These are phyloP conservation scores for Asclepias syriaca DNA, from an alignment of 257 asterid genomes.

Conservation along the genomic window DNA sequence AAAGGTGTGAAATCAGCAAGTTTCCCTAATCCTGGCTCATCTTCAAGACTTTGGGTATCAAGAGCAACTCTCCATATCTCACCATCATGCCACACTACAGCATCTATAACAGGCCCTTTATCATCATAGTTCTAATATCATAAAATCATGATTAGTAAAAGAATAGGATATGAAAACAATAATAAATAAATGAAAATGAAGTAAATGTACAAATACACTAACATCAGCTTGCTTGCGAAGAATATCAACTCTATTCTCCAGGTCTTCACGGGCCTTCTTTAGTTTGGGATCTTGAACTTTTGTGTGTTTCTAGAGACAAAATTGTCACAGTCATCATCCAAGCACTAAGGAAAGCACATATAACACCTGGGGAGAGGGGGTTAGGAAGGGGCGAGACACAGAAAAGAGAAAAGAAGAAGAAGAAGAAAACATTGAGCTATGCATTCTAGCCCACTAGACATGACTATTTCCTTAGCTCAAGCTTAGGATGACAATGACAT, in stretches of 20 bases:
- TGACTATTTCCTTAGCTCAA: background rate
- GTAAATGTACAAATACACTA: constrained; percentile 12
- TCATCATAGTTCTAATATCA: constrained; percentile 71
- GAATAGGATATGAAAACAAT: constrained; percentile 15
- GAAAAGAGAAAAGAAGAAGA: background rate
- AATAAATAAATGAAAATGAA: constrained; percentile 17
- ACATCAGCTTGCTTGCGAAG: constrained; percentile 93
- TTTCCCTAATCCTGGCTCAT: constrained; percentile 69
- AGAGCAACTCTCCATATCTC: constrained; percentile 96
- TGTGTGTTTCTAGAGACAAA: constrained; percentile 48
- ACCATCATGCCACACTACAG: constrained; percentile 99
- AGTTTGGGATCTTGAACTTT: constrained; percentile 57
- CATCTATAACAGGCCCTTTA: constrained; percentile 93
- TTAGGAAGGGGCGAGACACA: too few relatives aligned
- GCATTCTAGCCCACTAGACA: background rate
- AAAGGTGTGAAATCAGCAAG: constrained; percentile 85
- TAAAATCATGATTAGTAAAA: constrained; percentile 18
- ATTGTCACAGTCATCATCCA: background rate
- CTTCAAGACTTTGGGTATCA: constrained; percentile 88
- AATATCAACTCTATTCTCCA: constrained; percentile 79
- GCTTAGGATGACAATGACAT: background rate
- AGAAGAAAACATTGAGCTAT: background rate
- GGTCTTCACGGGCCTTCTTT: constrained; percentile 78
- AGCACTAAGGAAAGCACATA: constrained; percentile 5
- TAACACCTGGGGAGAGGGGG: background rate